Base-by-base conservation (phyloP, 805 yeast species). In the Wickerhamiella vanderwaltii region DNA sequence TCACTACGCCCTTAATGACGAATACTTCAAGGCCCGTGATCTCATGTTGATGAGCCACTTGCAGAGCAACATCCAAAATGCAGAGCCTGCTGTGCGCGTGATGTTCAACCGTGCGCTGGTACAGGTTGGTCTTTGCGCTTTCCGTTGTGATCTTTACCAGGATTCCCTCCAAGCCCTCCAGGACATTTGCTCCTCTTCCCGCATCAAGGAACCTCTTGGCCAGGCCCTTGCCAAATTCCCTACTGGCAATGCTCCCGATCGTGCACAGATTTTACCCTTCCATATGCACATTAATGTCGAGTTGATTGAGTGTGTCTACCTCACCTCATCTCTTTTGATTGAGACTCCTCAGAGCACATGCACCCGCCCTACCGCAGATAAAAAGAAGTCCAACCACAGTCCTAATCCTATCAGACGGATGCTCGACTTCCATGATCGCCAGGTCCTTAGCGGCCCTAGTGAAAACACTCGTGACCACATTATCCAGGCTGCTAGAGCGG, bases 281-380 rank as follows among this genome's bases (percentile, higher is more conserved):
- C 98, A 91, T 66, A 86, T 85, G 82, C 99, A 91, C 66, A 88
- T 91, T 62, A 91, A 91, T 65, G 69, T 88, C 54, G 97, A 93
- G 68, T 75, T 91, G 56, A 72, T 91, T 51, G 98, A 91, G 65
- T 81, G 93, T 59, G 94, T 84, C 36, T 88, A 80, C 71, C 74
- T 86, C 69, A 91, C 97, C 9, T 71, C 84, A 45, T 83, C 94
- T 23, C 68, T 91, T 63, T 72, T 91, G 58, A 74, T 84, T 51
- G 98, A 93, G 68, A 78, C 91, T 46, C 98, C 99, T 28, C 76
- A 74, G 57, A 75, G 85, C 67, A 94, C 94, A 22, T 79, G 82
- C 50, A n/a, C 25, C 11, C 36, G 36, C 36, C 6, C 15, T 13
- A 55, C 57, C 43, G n/a, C n/a, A n/a, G 70, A 74, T 37, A 74